Evolutionary conservation across 768 basidiomycete species (phyloP), one percentile per base, ranked within the genome.

Genomic region (Lentinula boryana): DNA sequence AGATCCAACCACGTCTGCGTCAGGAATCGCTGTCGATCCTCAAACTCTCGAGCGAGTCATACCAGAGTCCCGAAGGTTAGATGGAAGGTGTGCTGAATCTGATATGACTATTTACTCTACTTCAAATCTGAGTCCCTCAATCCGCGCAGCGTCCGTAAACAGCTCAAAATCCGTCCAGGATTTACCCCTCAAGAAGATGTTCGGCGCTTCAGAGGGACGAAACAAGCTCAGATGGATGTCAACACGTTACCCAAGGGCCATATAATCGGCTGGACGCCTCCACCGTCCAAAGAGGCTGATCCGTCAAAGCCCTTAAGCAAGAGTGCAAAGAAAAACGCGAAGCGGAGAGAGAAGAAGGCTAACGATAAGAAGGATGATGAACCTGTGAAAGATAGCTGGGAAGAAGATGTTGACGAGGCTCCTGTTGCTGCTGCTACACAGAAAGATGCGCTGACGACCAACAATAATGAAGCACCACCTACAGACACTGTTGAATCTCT

Each of bases 121-220:
- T 52, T 54, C 61, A 60, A 64, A 58, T 57, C 38, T 60, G 9
- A 38, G 9, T 38, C 36, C 36, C 46, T 59, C 63, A 48, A 63
- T 56, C 58, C 54, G 63, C 65, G 56, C 71, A 97, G 95, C 52
- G 72, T 92, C 36, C 87, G 95, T 63, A 96, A 95, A 74, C 84
- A 95, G 73, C 77, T 89, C 60, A 95, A 88, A 77, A 88, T 98
- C 64, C 81, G 95, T 31, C 95, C 93, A 2, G 95, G 95, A 0
- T 98, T 89, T 74, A 96, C 93, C 4, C 95, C 95, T 0, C 93
- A 95, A 73, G 95, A 98, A 72, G 95, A 98, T 73, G 82, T 95
- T 7, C 81, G 84, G n/a, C 85, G 87, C 52, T 98, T 95, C 73
- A 84, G 92, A 57, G 85, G 90, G 44, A 83, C 85, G 49, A 84